Base-by-base conservation (phyloP, 2,329 filamentous ascomycete species). In the Pseudogymnoascus sp. region DNA sequence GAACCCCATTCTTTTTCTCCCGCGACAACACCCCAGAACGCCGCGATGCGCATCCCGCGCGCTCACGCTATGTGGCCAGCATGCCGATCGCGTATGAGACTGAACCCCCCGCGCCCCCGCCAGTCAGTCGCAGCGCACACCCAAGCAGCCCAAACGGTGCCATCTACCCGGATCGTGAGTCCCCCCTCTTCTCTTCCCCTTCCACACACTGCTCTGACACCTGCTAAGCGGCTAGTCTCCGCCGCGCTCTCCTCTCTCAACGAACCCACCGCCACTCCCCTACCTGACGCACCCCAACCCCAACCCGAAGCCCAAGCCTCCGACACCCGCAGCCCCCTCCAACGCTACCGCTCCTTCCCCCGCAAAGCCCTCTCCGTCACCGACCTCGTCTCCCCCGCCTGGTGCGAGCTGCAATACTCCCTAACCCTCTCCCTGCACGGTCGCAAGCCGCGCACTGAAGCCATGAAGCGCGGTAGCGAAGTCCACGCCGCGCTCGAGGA, bases 391-490 rank as follows among this genome's bases (percentile, higher is more conserved):
- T 89, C 91, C 1, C 92, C 92, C 1, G 88, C 92, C 6, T 99
- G 94, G 94, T 99, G 94, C 74, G 93, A 99, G 75, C 75, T 97
- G 64, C 92, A 97, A 73, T 95, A 96, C 70, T 92, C 86, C 80
- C 97, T 95, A 76, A 90, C 86, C 0, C 80, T 99, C 62, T 90
- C 87, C 2, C 86, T 84, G 62, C 84, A 88, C 71, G 94, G 93
- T 0, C 84, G 84, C 63, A 92, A 89, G 72, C 88, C 83, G 62
- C 80, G 80, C 35, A 97, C 92, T 0, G 75, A 83, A 1, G 91
- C 91, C 0, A 99, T 99, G 94, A 88, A 86, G 72, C 82, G 85
- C 62, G 94, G 94, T 0, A 87, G 85, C 38, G 85, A 81, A 38
- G 84, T 97, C 10, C 94, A 99, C 69, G 85, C 92, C 70, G 83